phyloP scores from a whole-genome alignment of 2,329 filamentous ascomycete species.

The Diaporthe ampelina region DNA sequence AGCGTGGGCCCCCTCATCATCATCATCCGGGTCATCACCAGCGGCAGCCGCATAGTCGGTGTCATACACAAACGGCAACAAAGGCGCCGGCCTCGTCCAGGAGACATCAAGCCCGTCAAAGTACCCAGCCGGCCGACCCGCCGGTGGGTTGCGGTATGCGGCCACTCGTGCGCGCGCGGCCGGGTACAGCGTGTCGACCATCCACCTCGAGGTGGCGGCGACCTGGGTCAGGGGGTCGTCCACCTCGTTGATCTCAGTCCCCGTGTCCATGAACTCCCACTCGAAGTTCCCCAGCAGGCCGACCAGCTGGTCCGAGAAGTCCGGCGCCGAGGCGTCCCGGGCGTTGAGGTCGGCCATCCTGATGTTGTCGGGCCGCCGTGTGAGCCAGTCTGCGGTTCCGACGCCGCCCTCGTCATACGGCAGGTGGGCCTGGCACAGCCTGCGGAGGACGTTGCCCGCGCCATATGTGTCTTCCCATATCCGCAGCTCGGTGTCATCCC shows the following conservation, averaged over 20 bases:
- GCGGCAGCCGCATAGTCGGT: not conserved
- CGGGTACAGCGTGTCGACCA: constrained; percentile 9
- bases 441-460: not conserved
- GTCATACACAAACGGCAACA: constrained; percentile 9
- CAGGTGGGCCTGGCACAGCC: constrained; percentile 11
- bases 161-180: not conserved
- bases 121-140: not conserved
- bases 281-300: constrained; percentile 7
- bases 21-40: not conserved
- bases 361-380: not conserved
- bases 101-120: constrained; percentile 23
- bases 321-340: not conserved
- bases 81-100: constrained; percentile 5
- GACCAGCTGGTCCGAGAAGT: constrained; percentile 1
- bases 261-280: not conserved
- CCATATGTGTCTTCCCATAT: constrained; percentile 10
- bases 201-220: not conserved
- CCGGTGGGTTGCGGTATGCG: not conserved
- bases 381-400: not conserved
- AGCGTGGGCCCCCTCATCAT: not conserved
- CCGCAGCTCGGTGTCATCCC: not conserved
- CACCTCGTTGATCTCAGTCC: not conserved
- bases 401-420: not conserved
- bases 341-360: constrained; percentile 2
- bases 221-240: not conserved